phyloP scores from a whole-genome alignment of 2,329 filamentous ascomycete species.

The Trichoderma koningii region DNA sequence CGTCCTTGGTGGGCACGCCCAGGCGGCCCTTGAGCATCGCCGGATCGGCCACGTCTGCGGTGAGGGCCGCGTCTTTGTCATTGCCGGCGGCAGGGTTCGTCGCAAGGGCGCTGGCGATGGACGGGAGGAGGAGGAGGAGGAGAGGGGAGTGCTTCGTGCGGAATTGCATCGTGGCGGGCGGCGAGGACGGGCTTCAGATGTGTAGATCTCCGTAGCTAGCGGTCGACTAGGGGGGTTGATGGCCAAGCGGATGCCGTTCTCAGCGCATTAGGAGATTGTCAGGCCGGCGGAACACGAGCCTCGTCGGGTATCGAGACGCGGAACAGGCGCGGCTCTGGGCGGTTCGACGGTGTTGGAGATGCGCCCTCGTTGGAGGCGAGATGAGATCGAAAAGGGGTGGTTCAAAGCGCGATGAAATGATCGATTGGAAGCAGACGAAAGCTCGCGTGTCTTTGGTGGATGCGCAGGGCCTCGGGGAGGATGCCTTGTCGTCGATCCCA shows the following conservation, averaged over 20 bases:
- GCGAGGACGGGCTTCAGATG: background rate
- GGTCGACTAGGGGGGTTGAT: background rate
- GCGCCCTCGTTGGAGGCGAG: constrained; percentile 9
- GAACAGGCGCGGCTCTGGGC: background rate
- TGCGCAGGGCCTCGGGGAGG: constrained; percentile 23
- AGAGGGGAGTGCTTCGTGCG: constrained; percentile 56
- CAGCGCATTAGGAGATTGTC: constrained; percentile 10
- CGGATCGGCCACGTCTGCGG: constrained; percentile 33
- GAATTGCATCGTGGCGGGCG: constrained; percentile 57
- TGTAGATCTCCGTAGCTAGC: constrained; percentile 8
- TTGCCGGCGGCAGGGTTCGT: constrained; percentile 33
- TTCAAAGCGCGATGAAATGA: background rate
- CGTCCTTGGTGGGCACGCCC: constrained; percentile 64
- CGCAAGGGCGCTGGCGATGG: constrained; percentile 52
- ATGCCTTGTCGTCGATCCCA: constrained; percentile 13
- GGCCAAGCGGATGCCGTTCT: background rate
- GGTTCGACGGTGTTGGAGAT: background rate
- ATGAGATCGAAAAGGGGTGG: background rate
- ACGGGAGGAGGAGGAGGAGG: constrained; percentile 62
- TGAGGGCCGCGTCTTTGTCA: constrained; percentile 33
- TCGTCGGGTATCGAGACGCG: background rate
- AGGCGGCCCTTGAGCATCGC: constrained; percentile 40
- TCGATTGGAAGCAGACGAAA: constrained; percentile 8
- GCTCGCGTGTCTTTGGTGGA: constrained; percentile 26
- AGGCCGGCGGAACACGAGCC: constrained; percentile 10